Conservation (phyloP, 1,284 basidiomycete species). For the Pseudozyma pruni region DNA sequence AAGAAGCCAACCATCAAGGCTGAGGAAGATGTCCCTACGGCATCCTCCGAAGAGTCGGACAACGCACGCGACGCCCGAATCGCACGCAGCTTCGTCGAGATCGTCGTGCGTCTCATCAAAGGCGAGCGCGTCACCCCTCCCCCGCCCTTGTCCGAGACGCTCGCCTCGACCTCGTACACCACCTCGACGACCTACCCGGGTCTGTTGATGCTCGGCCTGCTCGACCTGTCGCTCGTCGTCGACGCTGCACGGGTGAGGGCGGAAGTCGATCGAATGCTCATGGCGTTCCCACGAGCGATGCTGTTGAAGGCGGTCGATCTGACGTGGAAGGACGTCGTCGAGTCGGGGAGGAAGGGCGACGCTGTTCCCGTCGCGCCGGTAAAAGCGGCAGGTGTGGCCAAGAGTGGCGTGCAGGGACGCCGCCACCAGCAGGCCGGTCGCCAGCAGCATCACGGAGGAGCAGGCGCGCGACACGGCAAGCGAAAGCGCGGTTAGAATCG, state of each 20-base stretch:
- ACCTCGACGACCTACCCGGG: conserved; percentile 12
- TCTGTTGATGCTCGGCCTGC: conserved; percentile 18
- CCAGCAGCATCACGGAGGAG: conserved; percentile 2
- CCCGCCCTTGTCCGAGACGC: not conserved
- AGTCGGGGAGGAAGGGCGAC: conserved; percentile 6
- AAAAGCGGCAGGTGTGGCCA: not conserved
- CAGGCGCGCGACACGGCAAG: conserved; percentile 4
- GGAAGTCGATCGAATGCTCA: conserved; percentile 15
- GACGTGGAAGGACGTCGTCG: conserved; percentile 27
- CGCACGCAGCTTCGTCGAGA: conserved; percentile 16
- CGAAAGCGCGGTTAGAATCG: conserved; percentile 20
- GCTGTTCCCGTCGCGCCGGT: not conserved
- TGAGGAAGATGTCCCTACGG: not conserved
- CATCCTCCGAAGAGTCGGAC: conserved; percentile 4
- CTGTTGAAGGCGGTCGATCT: conserved; percentile 25
- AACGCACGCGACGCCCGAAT: conserved; percentile 9
- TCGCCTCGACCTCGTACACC: conserved; percentile 1
- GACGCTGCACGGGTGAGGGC: not conserved
- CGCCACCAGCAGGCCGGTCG: conserved; percentile 4
- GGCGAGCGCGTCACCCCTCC: conserved; percentile 15
- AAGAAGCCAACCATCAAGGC: conserved; percentile 73
- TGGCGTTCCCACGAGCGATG: conserved; percentile 16
- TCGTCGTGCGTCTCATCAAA: conserved; percentile 17
- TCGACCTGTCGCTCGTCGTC: conserved; percentile 8
- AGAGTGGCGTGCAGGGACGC: not conserved